Base-by-base conservation (phyloP, 805 yeast genomes). In the Wickerhamiella azymoides region DNA sequence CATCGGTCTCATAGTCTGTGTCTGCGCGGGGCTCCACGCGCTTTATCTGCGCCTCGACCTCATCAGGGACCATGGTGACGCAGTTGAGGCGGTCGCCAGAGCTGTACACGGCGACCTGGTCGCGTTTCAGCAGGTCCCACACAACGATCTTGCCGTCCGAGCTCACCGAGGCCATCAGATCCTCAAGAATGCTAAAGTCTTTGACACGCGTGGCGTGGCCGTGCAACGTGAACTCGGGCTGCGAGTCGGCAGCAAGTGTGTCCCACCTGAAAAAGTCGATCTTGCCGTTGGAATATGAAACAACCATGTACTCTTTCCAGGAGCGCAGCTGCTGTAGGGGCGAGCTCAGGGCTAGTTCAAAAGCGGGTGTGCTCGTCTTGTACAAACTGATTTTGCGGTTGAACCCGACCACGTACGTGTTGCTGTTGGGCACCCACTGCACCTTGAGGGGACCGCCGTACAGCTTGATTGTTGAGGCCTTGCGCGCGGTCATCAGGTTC, bases 401-500 rank as follows among this genome's bases (percentile, higher is more conserved):
- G 52, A 82, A 73, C 0, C 88, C 96, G 47, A 92, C 85, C 24
- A 79, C 70, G 56, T 85, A 88, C 53, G 71, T 69, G 37, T 73
- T 73, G n/a, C 95, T 94, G 36, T 64, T 65, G 1, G 66, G 54
- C 10, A 78, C 63, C 92, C 94, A 85, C 43, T 50, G 43, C 16
- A 66, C 67, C 43, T 50, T 36, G 55, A 58, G 38, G 42, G 64
- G 48, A 25, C 45, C 30, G 33, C 43, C 38, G 38, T 48, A 33
- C 13, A 67, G 52, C 37, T 82, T 86, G 62, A 88, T 66, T 10
- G 74, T 70, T 1, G 94, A 88, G 16, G 97, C 97, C 63, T 86
- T 88, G 60, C 84, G 83, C 11, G 85, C 92, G 1, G 96, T 89
- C 97, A 92, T 89, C 53, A 92, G 68, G 60, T 92, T 92, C 98